Evolutionary conservation across 176 grass and related monocot species (phyloP).

Genomic region (Eleusine indica): DNA sequence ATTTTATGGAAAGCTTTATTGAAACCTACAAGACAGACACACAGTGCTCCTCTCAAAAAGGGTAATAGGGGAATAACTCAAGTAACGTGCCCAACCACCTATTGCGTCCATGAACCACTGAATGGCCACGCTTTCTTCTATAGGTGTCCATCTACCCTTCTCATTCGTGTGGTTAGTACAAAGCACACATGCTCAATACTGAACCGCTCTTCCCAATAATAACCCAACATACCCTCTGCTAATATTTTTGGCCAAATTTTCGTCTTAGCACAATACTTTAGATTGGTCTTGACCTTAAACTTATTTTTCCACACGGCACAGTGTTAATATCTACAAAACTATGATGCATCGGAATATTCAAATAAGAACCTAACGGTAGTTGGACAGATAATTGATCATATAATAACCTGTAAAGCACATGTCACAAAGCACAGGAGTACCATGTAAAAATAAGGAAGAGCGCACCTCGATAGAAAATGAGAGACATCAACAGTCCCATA

Average conservation of each 20-base stretch:
- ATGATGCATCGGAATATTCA: neutral
- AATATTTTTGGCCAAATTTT: neutral
- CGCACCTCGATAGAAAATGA: neutral
- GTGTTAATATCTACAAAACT: neutral
- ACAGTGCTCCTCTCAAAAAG: neutral
- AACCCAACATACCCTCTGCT: neutral
- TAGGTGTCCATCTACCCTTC: neutral
- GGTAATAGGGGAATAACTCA: neutral
- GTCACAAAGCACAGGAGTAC: neutral
- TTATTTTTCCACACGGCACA: neutral
- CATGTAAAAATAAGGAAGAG: neutral
- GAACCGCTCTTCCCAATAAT: neutral
- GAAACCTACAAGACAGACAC: neutral
- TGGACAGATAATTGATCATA: neutral
- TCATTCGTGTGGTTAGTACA: conserved; percentile 19
- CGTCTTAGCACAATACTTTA: neutral
- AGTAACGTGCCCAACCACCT: neutral
- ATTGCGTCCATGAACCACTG: conserved; percentile 2
- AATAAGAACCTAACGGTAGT: neutral
- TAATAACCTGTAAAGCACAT: neutral
- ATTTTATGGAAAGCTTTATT: neutral
- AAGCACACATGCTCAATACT: conserved; percentile 24
- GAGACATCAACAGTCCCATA: neutral
- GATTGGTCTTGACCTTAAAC: neutral
- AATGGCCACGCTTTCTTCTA: neutral